Evolutionary conservation across 2,329 filamentous ascomycete species (phyloP).

Genomic region (Lachnellula cervina): DNA sequence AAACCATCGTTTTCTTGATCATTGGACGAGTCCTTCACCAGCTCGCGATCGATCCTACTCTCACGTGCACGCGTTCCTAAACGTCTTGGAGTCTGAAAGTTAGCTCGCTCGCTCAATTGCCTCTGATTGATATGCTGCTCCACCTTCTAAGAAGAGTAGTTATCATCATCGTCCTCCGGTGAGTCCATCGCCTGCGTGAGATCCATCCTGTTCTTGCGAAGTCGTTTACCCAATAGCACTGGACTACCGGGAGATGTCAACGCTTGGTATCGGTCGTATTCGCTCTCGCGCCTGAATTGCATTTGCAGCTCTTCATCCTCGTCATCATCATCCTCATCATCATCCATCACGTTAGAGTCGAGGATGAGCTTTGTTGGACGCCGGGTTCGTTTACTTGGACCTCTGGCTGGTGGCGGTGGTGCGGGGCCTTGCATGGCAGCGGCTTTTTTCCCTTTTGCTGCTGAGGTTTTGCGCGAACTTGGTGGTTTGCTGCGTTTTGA

Average conservation of each 20-base stretch:
- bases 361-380: slow-evolving; percentile 9
- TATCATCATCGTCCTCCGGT: slow-evolving; percentile 9
- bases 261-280: slow-evolving; percentile 29
- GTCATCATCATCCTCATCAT: slow-evolving; percentile 18
- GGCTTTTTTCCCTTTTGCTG: slow-evolving; percentile 2
- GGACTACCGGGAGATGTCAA: slow-evolving; percentile 21
- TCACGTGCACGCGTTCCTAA: no score
- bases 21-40: no score
- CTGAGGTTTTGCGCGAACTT: neutral
- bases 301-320: slow-evolving; percentile 10
- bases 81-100: no score
- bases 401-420: slow-evolving; percentile 12
- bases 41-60: no score
- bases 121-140: no score
- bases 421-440: neutral
- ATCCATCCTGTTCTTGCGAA: slow-evolving; percentile 15
- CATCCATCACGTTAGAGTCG: slow-evolving; percentile 13
- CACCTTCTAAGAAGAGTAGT: neutral
- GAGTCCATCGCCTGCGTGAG: slow-evolving; percentile 4
- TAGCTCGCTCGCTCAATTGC: no score
- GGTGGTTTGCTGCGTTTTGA: no score
- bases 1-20: no score
- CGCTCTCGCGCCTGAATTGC: slow-evolving; percentile 16
- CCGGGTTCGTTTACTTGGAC: slow-evolving; percentile 17
- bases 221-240: slow-evolving; percentile 23